Evolutionary conservation across 495 filamentous ascomycete genomes (phyloP), one percentile per base, ranked within the genome.

Genomic region (Hapsidospora chrysogenum): DNA sequence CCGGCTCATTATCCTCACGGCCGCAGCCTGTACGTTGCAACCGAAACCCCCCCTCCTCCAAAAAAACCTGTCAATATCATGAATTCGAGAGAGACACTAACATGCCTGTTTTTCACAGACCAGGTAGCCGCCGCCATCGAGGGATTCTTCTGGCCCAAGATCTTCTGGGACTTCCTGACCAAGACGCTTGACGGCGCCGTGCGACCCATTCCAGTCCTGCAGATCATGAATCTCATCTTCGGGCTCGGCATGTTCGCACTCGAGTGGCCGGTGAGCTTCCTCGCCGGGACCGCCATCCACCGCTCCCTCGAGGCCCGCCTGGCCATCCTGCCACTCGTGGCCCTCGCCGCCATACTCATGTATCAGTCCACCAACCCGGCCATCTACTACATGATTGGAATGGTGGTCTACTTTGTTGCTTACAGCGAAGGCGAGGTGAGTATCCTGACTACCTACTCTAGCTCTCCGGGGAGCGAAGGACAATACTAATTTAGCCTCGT

Each of bases 121-220:
- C 92, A 99, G 74, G 48, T 93, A 37, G 78, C 72, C 43, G 83
- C 85, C 40, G 74, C 78, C 1, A 55, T 99, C 35, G 68, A 85
- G 60, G 78, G 74, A 47, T 93, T 84, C 71, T 92, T 96, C 70
- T 99, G 86, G 86, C 92, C 92, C 36, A 99, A 99, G 61, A 74
- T 96, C 44, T 92, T 99, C 62, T 99, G 82, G 80, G 92, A 99
- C 60, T 92, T 92, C 55, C 61, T 82, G 45, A 92, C 92, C 39
- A 85, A 86, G 46, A 85, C 81, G 50, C 74, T 99, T 42, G 80
- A 96, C 49, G 67, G 61, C 29, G 79, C 79, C 35, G 85, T 96
- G 35, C 80, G 76, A 39, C 89, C 87, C 2, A 50, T 87, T 20
- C 92, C 92, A n/a, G 60, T 83, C 36, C 71, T 99, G 4, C 92